Percentiles rank a stretch among this genome's conserved stretches.
Evolutionary conservation across 768 basidiomycete species (phyloP).

Genomic region (Lentinus brumalis): DNA sequence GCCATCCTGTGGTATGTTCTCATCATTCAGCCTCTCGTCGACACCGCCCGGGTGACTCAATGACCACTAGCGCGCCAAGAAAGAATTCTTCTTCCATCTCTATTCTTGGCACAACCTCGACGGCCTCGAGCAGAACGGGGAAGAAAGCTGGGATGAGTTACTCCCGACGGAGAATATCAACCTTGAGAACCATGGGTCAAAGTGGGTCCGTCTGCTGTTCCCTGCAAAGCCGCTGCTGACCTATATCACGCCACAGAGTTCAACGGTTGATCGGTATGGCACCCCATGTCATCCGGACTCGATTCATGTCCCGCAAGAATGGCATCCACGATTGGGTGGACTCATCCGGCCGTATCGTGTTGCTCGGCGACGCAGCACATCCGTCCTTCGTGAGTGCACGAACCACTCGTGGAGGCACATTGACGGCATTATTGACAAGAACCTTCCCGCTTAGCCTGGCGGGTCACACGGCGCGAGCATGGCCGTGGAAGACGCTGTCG

Average conservation of each 20-base stretch:
- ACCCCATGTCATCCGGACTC: constrained; percentile 40
- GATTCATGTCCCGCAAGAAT: constrained; percentile 33
- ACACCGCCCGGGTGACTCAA: neutral
- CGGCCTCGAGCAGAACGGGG: constrained; percentile 32
- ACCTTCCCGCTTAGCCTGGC: constrained; percentile 45
- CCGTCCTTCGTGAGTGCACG: constrained; percentile 48
- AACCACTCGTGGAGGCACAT: neutral
- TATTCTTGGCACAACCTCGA: constrained; percentile 41
- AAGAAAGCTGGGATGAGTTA: constrained; percentile 36
- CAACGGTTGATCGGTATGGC: constrained; percentile 36
- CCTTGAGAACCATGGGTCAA: constrained; percentile 37
- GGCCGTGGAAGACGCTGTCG: constrained; percentile 63
- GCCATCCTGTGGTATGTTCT: constrained; percentile 27
- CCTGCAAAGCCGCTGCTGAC: constrained; percentile 15
- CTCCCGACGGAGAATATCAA: constrained; percentile 38
- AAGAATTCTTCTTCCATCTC: constrained; percentile 37
- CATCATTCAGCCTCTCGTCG: neutral
- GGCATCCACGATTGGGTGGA: constrained; percentile 53
- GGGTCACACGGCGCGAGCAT: constrained; percentile 53
- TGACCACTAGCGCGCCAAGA: constrained; percentile 38
- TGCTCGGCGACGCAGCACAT: constrained; percentile 67
- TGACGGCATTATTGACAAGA: neutral
- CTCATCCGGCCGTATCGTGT: constrained; percentile 45
- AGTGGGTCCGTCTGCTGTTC: constrained; percentile 30
- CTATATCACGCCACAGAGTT: constrained; percentile 31